Base-by-base conservation (phyloP, 768 basidiomycete genomes). In the Amanita rubescens region DNA sequence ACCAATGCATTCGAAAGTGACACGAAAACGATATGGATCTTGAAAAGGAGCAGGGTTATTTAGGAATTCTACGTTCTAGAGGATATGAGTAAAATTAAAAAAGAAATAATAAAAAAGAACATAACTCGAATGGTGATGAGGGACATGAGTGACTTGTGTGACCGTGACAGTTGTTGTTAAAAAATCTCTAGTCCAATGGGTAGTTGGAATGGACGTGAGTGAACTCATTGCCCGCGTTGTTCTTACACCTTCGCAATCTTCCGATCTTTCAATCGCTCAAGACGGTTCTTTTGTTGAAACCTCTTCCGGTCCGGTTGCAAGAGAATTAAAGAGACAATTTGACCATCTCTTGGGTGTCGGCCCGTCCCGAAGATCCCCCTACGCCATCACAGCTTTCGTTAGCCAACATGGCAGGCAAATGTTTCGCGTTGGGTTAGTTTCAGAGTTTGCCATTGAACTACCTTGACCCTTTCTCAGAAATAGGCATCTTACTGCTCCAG, bases 1-100 rank as follows among this genome's bases (percentile, higher is more conserved):
- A 10, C 93, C 87, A 60, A 97, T 92, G 67, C 94, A 97, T 67
- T 98, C 96, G 60, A 99, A 99, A 2, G 93, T 95, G 64, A 98
- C 94, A 58, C 90, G 84, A 68, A 97, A 96, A 60, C 81, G 79
- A 70, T 98, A 98, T 25, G 84, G 75, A 64, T 98, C 94, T 10
- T 85, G 81, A 69, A 97, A 98, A 59, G 83, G 81, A 15, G 93
- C 91, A 6, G 92, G 93, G 70, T 94, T 94, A 73, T 93, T 94
- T 65, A 95, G 76, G 59, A 94, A 93, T 67, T 90, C 86, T 59
- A 90, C 87, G 67, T 90, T 85, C 87, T 90, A 14, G 34, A 5
- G 46, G 24, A 15, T 12, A 11, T 54, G 50, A 53, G 48, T 9
- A 20, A n/a, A n/a, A n/a, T n/a, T n/a, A n/a, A n/a, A n/a, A n/a